Evolutionary conservation across 108 stramenopile species (phyloP).

Genomic region (Cyclotella sp.): DNA sequence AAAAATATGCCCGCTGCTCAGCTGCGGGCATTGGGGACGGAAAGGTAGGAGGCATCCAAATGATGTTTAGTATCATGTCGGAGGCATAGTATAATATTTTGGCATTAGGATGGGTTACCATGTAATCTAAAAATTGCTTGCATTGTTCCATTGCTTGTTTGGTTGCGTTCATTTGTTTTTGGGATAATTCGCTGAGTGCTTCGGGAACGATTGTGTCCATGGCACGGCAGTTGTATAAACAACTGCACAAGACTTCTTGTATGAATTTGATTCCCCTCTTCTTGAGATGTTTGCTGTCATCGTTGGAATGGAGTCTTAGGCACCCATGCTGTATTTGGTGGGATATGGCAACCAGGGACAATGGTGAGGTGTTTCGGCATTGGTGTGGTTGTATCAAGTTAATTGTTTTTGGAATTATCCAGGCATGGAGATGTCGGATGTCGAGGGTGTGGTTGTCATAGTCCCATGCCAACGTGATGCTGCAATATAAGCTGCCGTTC

Average conservation of each 20-base stretch:
- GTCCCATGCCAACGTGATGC: constrained; percentile 23
- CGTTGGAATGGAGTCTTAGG: no score
- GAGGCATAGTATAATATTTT: constrained; percentile 43
- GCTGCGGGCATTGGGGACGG: constrained; percentile 34
- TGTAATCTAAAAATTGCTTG: constrained; percentile 45
- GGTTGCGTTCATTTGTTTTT: constrained; percentile 21
- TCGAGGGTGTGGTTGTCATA: constrained; percentile 1
- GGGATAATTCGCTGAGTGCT: constrained; percentile 21
- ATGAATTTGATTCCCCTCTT: no score
- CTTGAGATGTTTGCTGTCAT: no score
- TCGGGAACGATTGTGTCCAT: no score
- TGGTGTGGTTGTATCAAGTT: background rate
- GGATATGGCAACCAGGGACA: background rate
- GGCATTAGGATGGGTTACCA: background rate
- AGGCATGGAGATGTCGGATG: constrained; percentile 7
- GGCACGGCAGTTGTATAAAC: no score
- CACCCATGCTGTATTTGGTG: background rate
- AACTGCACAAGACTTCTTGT: no score
- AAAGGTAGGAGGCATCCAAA: constrained; percentile 42
- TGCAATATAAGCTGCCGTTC: constrained; percentile 4
- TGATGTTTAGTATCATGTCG: constrained; percentile 41
- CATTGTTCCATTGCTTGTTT: background rate
- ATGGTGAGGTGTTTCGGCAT: no score
- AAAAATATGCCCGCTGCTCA: constrained; percentile 39
- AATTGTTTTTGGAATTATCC: constrained; percentile 16